Evolutionary conservation across 352 stramenopile genomes (phyloP).

Genomic region (Thraustotheca clavata): DNA sequence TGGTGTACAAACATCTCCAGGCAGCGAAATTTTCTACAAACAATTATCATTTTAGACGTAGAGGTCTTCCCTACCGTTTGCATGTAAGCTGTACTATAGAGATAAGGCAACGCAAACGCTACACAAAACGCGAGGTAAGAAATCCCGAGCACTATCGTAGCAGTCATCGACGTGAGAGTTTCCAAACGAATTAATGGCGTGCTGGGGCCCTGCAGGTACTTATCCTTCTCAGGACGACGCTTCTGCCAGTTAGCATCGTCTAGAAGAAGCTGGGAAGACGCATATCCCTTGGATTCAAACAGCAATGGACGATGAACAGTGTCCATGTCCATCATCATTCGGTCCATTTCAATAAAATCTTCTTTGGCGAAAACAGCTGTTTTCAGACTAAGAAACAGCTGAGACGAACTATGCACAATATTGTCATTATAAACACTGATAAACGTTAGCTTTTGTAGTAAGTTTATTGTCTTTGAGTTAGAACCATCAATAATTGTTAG

Average conservation of each 20-base stretch:
- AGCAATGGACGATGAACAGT: slow-evolving; percentile 70
- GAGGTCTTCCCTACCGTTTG: slow-evolving; percentile 33
- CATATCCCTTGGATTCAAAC: slow-evolving; percentile 71
- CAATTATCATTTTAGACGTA: not conserved
- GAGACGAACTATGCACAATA: too few species aligned
- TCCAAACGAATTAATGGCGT: slow-evolving; percentile 63
- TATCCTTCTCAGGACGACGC: not conserved
- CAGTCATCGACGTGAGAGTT: slow-evolving; percentile 64
- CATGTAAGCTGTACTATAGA: slow-evolving; percentile 67
- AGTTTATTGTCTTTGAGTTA: too few species aligned
- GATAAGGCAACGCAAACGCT: slow-evolving; percentile 56
- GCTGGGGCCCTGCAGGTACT: slow-evolving; percentile 1
- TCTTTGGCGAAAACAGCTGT: not conserved
- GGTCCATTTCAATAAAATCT: too few species aligned
- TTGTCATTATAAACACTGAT: too few species aligned
- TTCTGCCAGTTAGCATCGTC: slow-evolving; percentile 34
- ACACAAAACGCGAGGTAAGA: slow-evolving; percentile 72
- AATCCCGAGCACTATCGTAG: slow-evolving; percentile 58
- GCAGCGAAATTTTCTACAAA: slow-evolving; percentile 38
- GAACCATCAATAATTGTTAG: too few species aligned
- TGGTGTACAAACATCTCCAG: slow-evolving; percentile 42
- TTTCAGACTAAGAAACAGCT: slow-evolving; percentile 20
- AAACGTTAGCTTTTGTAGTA: too few species aligned
- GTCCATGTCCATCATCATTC: slow-evolving; percentile 26
- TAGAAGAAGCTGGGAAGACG: slow-evolving; percentile 68